Base-by-base conservation (phyloP, 345 rosid genomes). In the Gossypium thurberi region DNA sequence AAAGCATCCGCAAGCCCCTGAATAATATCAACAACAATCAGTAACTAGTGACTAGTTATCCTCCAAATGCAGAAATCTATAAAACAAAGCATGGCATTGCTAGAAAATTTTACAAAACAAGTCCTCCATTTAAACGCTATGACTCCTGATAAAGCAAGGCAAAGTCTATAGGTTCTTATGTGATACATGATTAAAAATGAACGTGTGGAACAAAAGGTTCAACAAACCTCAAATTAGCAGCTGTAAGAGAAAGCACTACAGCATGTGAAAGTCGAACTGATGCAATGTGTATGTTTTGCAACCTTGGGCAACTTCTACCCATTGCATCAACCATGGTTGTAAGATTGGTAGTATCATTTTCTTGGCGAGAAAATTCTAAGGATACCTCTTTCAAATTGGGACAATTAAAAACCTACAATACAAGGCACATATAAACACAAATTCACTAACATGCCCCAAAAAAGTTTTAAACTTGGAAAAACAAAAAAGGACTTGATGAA, bases 1-100 rank as follows among this genome's bases (percentile, higher is more conserved):
- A 96, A 61, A 96, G 93, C 99, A 91, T 91, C 51, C 88, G 87
- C 85, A 96, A 78, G 11, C 84, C 79, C 93, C 99, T 96, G 81
- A 61, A 77, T 2, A 26, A 80, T 44, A 17, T 33, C 7, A 53
- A 66, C 69, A 76, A 46, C n/a, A 12, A 50, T 55, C 20, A 80
- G 73, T 50, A 25, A 66, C 46, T 61, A 70, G 14, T 50, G 43
- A 48, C 50, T 25, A 48, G 50, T 17, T 14, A 48, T 15, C 43
- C 71, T 8, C 43, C 21, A 26, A 68, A 26, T 68, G 71, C 42
- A 25, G 4, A 68, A 26, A 50, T 48, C 44, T 0, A 4, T 15
- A 42, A 47, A 50, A 67, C 71, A 48, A 25, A 50, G 28, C 20
- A 15, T n/a, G 6, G 44, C 42, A 68, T 23, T 47, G 43, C 14